phyloP scores from a whole-genome alignment of 1,284 basidiomycete species.

The Wolfiporia cocos region DNA sequence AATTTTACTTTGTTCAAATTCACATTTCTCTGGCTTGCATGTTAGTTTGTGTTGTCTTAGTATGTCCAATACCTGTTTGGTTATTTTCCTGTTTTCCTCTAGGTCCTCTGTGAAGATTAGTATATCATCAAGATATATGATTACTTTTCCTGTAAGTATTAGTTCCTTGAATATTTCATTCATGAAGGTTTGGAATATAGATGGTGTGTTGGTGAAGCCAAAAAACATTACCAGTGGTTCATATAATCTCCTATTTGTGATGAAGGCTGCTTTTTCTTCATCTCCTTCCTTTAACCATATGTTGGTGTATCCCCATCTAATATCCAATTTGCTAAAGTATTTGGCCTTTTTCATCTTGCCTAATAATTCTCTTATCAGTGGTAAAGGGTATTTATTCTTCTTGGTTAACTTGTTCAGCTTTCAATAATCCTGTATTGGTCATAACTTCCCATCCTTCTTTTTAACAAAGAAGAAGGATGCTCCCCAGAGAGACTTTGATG shows the following conservation, averaged over 20 bases:
- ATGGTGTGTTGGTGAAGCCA: conserved; percentile 9
- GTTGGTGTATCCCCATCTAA: conserved; percentile 10
- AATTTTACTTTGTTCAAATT: conserved; percentile 22
- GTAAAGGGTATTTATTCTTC: conserved; percentile 11
- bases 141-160: conserved; percentile 12
- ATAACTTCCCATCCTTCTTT: conserved; percentile 3
- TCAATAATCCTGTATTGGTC: conserved; percentile 6
- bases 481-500: not conserved
- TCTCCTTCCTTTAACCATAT: conserved; percentile 11
- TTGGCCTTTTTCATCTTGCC: conserved; percentile 3
- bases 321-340: conserved; percentile 7
- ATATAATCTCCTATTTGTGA: conserved; percentile 6
- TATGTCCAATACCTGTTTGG: conserved; percentile 24
- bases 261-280: conserved; percentile 12
- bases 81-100: conserved; percentile 12
- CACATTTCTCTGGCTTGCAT: conserved; percentile 30
- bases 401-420: conserved; percentile 11
- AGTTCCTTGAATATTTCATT: conserved; percentile 17
- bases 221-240: conserved; percentile 13
- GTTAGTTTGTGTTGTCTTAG: conserved; percentile 24
- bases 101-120: conserved; percentile 14
- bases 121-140: conserved; percentile 25
- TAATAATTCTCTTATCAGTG: conserved; percentile 4
- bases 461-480: conserved; percentile 3
- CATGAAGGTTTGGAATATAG: conserved; percentile 14